A percentile compares a stretch with the other conserved stretches of the same genome.
These are phyloP conservation scores for Rhizopogon roseolus DNA, from an alignment of 768 basidiomycete species.

Conservation along the genomic window DNA sequence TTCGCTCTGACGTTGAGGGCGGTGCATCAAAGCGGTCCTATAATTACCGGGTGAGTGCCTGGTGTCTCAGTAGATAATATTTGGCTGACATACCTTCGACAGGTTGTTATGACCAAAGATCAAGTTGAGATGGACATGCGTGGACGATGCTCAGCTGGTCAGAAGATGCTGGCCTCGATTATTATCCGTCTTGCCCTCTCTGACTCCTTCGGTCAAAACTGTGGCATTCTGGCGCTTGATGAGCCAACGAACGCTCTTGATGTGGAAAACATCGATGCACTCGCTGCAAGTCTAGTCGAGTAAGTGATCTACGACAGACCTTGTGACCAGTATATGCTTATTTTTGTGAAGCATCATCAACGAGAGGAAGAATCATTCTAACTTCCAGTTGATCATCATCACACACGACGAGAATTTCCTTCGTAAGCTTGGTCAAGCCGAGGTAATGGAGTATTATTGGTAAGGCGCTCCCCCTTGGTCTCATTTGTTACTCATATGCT, in stretches of 20 bases:
- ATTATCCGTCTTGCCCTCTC: constrained; percentile 96
- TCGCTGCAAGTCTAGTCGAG: constrained; percentile 91
- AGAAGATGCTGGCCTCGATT: constrained; percentile 98
- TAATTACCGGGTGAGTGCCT: constrained; percentile 79
- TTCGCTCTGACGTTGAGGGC: constrained; percentile 90
- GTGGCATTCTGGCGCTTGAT: constrained; percentile 95
- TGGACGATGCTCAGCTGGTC: constrained; percentile 95
- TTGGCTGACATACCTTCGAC: constrained; percentile 12
- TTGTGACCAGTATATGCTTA: not conserved
- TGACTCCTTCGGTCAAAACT: constrained; percentile 96
- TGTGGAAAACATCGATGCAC: constrained; percentile 91
- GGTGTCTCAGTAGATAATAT: constrained; percentile 1
- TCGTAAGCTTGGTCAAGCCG: constrained; percentile 79
- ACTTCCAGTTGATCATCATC: constrained; percentile 96
- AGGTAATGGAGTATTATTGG: constrained; percentile 97
- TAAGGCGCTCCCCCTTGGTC: constrained; percentile 28
- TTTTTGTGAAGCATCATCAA: constrained; percentile 75
- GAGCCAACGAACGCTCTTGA: constrained; percentile 98
- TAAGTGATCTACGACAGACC: constrained; percentile 35
- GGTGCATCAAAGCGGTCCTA: constrained; percentile 88
- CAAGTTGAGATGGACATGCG: constrained; percentile 99
- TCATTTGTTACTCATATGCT: not conserved
- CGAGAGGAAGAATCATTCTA: constrained; percentile 81
- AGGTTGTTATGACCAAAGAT: constrained; percentile 99
- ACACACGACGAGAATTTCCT: constrained; percentile 98